Base-by-base conservation (phyloP, 441 rosid genomes). In the Geranium incanum region DNA sequence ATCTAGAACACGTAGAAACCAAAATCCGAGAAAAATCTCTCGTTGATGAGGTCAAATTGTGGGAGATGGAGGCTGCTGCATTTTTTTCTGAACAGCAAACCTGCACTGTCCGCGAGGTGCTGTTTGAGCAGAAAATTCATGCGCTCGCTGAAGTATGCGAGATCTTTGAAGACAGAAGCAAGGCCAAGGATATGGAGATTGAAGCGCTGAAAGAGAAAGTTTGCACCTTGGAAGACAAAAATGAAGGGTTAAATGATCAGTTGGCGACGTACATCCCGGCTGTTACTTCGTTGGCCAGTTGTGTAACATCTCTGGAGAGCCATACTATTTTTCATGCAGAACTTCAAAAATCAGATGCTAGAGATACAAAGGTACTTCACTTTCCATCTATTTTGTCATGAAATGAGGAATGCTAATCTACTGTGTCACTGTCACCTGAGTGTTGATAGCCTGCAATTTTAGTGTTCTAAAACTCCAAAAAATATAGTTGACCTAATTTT, bases 301-400 rank as follows among this genome's bases (percentile, higher is more conserved):
- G 85, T 75, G 62, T 95, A 62, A 71, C 79, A 50, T 88, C 96
- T 71, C 78, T 95, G 80, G 97, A 89, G 78, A 82, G 78, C 68
- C 87, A 67, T 76, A 71, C 78, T 62, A 72, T 77, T 74, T 55
- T 79, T 82, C 82, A 73, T 55, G 68, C 65, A 38, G 66, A 68
- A 73, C 78, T 74, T 75, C 74, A 69, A 72, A 68, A 76, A 67
- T 75, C 36, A 3, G n/a, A 62, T 62, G 9, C 39, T 33, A 79
- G 75, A 68, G 82, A 76, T 78, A 65, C 75, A 70, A 84, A 77
- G 87, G 98, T 92, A 86, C 75, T 37, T 45, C 4, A 13, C 4
- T 9, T 57, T 62, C 23, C 72, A 33, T 37, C 72, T 45, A 45
- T 74, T 62, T 66, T 37, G 18, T 38, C 48, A 28, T 66, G 67